Evolutionary conservation across 2,329 filamentous ascomycete species (phyloP), one percentile per base, ranked within the genome.

Genomic region (Cladophialophora psammophila): DNA sequence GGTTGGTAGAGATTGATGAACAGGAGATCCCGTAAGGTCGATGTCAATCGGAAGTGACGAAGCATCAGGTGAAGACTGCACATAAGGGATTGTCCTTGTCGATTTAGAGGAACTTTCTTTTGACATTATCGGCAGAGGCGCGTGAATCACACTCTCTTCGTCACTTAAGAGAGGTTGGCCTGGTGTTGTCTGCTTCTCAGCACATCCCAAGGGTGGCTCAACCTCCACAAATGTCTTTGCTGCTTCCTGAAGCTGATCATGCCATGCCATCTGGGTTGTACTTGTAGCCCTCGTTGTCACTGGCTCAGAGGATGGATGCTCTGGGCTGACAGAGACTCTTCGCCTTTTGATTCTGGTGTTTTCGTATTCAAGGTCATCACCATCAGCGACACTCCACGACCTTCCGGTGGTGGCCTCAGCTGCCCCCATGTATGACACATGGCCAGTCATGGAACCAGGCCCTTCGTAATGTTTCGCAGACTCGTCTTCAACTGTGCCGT

Each of bases 291-390:
- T 34, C 15, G 5, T 35, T 52, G 45, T 59, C 50, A 60, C 12
- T 52, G 45, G 55, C 50, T 63, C 12, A 18, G 31, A 6, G 15
- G 18, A 34, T 26, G 26, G 12, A 52, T 20, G 35, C n/a, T 63
- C 48, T 8, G 58, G 32, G 35, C 68, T 61, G 15, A 36, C 35
- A 48, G 65, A 66, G 2, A 71, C 42, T 58, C 59, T 71, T 34
- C 65, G 55, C 58, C 69, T 56, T 64, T 74, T 71, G 18, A 60
- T 71, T 50, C 64, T 60, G 38, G 64, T 64, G 34, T 63, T 58
- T 36, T 69, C 60, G 26, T 56, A 13, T 36, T 66, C 60, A 32
- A 66, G 26, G 18, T 61, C 60, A 40, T 66, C 42, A 3, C 31
- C 55, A 4, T 66, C 63, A 13, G 5, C 9, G 9, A 55, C 52